Conservation (phyloP, 164 flowering plant species). For the Berberis vulgaris region DNA sequence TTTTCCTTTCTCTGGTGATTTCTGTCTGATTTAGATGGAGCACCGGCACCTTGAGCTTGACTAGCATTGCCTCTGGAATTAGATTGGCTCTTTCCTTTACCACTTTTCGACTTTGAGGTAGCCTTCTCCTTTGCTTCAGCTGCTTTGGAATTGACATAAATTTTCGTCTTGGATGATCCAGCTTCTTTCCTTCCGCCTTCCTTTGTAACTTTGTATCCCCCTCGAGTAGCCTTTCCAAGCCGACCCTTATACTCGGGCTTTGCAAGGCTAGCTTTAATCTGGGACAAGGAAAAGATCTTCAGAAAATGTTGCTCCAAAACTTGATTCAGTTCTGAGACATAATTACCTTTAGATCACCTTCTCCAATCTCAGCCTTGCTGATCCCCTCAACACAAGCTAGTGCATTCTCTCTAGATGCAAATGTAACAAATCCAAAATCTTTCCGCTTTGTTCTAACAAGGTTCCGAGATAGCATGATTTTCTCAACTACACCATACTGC, state of each 20-base stretch:
- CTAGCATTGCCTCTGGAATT: conserved; percentile 11
- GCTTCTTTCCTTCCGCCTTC: conserved; percentile 11
- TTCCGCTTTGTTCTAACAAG: conserved; percentile 18
- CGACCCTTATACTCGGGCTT: conserved; percentile 28
- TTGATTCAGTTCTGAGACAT: neutral
- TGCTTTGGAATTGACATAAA: conserved; percentile 11
- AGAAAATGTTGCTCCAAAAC: neutral
- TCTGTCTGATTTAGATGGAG: conserved; percentile 10
- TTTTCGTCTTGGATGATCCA: conserved; percentile 16
- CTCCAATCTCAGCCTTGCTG: conserved; percentile 23
- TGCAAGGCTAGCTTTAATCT: conserved; percentile 38
- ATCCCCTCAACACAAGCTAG: conserved; percentile 35
- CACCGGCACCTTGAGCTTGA: conserved; percentile 16
- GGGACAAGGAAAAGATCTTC: conserved; percentile 4
- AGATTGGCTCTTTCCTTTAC: conserved; percentile 13
- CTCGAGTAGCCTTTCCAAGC: conserved; percentile 29
- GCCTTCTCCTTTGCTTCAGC: conserved; percentile 20
- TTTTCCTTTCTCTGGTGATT: conserved; percentile 19
- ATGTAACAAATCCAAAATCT: conserved; percentile 36
- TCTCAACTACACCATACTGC: conserved; percentile 34
- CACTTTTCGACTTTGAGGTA: conserved; percentile 11
- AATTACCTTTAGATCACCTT: conserved; percentile 27
- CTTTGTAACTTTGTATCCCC: conserved; percentile 27
- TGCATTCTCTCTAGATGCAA: conserved; percentile 33
- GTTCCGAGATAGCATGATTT: conserved; percentile 26